phyloP scores from a whole-genome alignment of 2,329 filamentous ascomycete genomes.

The Lasiodiplodia gonubiensis region DNA sequence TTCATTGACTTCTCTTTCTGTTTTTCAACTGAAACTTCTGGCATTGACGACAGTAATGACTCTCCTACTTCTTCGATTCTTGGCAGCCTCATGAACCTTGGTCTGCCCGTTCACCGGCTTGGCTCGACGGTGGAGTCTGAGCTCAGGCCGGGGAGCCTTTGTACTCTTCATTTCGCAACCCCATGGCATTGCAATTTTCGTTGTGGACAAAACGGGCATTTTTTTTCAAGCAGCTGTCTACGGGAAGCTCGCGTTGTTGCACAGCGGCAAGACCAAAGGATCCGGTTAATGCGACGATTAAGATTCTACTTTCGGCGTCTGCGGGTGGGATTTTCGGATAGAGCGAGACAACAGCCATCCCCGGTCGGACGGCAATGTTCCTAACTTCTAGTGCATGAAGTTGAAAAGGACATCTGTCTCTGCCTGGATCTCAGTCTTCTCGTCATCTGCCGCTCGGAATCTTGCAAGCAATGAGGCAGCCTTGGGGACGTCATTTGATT shows the following conservation, averaged over 20 bases:
- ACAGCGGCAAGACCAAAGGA: background rate
- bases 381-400: slow-evolving; percentile 20
- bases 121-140: background rate
- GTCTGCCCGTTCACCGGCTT: background rate
- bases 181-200: slow-evolving; percentile 26
- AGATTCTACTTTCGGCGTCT: slow-evolving; percentile 14
- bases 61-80: slow-evolving; percentile 26
- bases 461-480: slow-evolving; percentile 6
- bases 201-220: slow-evolving; percentile 15
- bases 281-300: slow-evolving; percentile 16
- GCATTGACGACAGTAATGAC: slow-evolving; percentile 29
- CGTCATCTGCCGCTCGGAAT: slow-evolving; percentile 1
- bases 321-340: slow-evolving; percentile 13
- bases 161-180: slow-evolving; percentile 27
- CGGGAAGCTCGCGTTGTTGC: background rate
- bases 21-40: slow-evolving; percentile 7
- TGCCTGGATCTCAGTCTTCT: slow-evolving; percentile 3
- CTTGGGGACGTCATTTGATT: slow-evolving; percentile 19
- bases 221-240: background rate
- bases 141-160: slow-evolving; percentile 3
- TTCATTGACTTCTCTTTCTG: slow-evolving; percentile 2
- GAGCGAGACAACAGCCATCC: background rate
- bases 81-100: slow-evolving; percentile 25
- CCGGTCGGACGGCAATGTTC: slow-evolving; percentile 7
- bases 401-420: slow-evolving; percentile 7